Conservation (phyloP, 2,329 filamentous ascomycete species). For the Aureobasidium sp. region DNA sequence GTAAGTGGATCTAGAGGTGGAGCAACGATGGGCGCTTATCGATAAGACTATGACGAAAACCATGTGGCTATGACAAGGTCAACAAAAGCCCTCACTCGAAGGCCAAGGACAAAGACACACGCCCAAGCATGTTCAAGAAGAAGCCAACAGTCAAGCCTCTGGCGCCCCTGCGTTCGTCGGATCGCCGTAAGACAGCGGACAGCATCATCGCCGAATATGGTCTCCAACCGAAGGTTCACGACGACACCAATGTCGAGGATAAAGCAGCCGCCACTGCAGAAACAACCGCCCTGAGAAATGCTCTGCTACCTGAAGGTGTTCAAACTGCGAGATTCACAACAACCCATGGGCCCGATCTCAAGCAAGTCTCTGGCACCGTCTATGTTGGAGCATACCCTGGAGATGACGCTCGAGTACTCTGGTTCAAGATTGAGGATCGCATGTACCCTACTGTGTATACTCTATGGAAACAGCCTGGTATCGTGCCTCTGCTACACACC, state of each 20-base stretch:
- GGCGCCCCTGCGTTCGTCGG: constrained; percentile 59
- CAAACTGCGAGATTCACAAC: constrained; percentile 59
- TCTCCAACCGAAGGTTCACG: constrained; percentile 40
- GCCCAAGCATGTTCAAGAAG: constrained; percentile 31
- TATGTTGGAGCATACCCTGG: constrained; percentile 55
- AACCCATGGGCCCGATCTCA: constrained; percentile 55
- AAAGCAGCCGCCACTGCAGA: constrained; percentile 38
- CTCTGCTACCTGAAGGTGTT: constrained; percentile 56
- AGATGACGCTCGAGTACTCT: constrained; percentile 54
- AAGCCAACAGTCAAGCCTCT: constrained; percentile 52
- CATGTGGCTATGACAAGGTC: not conserved
- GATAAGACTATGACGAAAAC: constrained; percentile 8
- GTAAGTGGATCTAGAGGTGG: not conserved
- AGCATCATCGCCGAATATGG: constrained; percentile 58
- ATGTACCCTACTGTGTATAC: constrained; percentile 57
- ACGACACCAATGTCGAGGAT: constrained; percentile 35
- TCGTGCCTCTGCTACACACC: constrained; percentile 59
- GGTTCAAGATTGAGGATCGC: constrained; percentile 56
- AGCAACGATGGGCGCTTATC: not conserved
- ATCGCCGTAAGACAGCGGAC: constrained; percentile 59
- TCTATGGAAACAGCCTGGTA: constrained; percentile 55
- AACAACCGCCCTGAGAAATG: constrained; percentile 49
- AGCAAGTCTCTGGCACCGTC: constrained; percentile 55
- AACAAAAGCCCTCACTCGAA: not conserved
- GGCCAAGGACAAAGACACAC: not conserved